Conservation (phyloP, 495 filamentous ascomycete species). For the Stereocaulon alpinum region DNA sequence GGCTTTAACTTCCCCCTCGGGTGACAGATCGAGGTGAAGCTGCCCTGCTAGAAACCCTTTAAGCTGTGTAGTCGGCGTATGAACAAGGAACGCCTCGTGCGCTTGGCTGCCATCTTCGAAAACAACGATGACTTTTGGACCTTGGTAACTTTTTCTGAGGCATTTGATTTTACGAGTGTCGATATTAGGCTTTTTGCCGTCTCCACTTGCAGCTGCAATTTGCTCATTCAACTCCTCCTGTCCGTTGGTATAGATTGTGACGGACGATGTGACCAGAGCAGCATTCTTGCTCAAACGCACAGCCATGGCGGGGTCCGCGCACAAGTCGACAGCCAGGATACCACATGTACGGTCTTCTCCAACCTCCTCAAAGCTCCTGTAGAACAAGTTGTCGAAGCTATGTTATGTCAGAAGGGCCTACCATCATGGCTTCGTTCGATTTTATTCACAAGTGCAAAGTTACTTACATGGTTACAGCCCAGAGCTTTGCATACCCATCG, state of each 20-base stretch:
- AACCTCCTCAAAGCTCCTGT: conserved; percentile 35
- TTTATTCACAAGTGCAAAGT: neutral
- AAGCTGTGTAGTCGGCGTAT: conserved; percentile 21
- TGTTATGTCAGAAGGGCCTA: conserved; percentile 10
- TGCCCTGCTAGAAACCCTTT: conserved; percentile 25
- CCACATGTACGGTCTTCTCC: conserved; percentile 25
- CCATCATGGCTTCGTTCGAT: neutral
- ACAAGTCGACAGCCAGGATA: conserved; percentile 27
- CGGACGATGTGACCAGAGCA: conserved; percentile 15
- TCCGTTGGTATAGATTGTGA: conserved; percentile 31
- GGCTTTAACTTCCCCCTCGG: conserved; percentile 26
- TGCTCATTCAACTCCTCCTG: conserved; percentile 9
- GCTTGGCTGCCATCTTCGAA: conserved; percentile 13
- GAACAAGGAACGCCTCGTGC: conserved; percentile 20
- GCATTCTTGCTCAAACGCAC: conserved; percentile 20
- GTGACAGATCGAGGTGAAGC: conserved; percentile 27
- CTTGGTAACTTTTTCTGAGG: conserved; percentile 10
- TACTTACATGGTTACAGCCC: conserved; percentile 27
- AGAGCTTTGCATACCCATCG: conserved; percentile 28
- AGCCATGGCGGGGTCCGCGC: conserved; percentile 12
- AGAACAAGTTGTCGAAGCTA: conserved; percentile 41
- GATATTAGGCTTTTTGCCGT: conserved; percentile 3
- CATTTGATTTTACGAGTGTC: conserved; percentile 16
- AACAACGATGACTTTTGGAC: conserved; percentile 6
- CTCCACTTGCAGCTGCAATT: neutral